phyloP scores from a whole-genome alignment of 257 asterid genomes.

The Solanum appendiculatum region DNA sequence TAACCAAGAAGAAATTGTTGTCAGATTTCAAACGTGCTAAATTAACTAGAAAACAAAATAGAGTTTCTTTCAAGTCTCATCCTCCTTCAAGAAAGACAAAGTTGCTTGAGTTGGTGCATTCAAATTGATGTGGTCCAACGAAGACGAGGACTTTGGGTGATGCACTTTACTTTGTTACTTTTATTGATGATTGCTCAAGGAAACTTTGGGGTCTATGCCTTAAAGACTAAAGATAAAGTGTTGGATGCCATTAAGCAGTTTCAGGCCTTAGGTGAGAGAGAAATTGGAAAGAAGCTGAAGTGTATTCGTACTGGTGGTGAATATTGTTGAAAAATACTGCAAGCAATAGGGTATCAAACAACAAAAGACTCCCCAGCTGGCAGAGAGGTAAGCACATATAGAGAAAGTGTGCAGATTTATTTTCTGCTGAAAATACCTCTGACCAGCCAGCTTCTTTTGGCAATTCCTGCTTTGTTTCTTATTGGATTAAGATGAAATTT shows the following conservation, averaged over 20 bases:
- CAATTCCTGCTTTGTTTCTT: neutral
- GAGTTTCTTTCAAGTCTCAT: neutral
- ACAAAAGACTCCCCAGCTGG: neutral
- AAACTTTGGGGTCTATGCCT: neutral
- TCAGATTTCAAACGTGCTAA: neutral
- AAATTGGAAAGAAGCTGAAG: neutral
- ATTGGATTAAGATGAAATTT: neutral
- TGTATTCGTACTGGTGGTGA: neutral
- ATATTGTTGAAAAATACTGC: neutral
- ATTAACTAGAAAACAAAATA: neutral
- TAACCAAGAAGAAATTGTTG: neutral
- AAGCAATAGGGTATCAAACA: neutral
- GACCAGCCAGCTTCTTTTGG: neutral
- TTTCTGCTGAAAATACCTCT: neutral
- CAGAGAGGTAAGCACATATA: neutral
- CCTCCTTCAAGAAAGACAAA: no score
- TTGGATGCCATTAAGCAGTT: neutral
- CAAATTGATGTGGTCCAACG: no score
- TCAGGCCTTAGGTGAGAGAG: neutral
- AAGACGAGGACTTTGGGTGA: no score
- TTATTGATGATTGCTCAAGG: no score
- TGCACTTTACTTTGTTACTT: no score
- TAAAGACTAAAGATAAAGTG: neutral
- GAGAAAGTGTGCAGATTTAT: neutral
- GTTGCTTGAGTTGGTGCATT: no score